Base-by-base conservation (phyloP, 257 asterid species). In the Paraleonurus japonicus region DNA sequence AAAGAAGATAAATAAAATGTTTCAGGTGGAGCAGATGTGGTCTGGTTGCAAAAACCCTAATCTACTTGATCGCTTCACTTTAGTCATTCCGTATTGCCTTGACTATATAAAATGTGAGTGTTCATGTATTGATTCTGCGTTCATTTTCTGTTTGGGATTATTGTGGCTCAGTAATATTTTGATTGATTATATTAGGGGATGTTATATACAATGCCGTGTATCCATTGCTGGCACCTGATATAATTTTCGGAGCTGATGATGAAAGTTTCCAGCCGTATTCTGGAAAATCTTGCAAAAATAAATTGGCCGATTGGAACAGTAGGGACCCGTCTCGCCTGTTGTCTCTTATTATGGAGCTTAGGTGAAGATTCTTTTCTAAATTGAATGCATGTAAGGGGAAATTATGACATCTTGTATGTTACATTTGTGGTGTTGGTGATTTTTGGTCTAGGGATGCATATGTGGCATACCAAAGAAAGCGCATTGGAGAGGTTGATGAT, bases 21-120 rank as follows among this genome's bases (percentile, higher is more conserved):
- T 83, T 62, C 92, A 95, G 99, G 90, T 95, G 77, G 98, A 92
- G 65, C 90, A 88, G 51, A 85, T 83, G 88, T 89, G 97, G 90
- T 79, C 96, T 19, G 99, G 99, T 51, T 72, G 89, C 86, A 89
- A 82, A 83, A 89, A 82, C 90, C 88, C 86, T 82, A 84, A 71
- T 53, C 43, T 78, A 43, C 80, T 87, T 1, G 99, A 95, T 92
- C 99, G 96, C 22, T 88, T 89, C 82, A 88, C 98, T 73, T 69
- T 95, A 65, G 81, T 76, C 67, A 82, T 92, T 73, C 99, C 99
- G 5, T 95, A 86, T 65, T 95, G 99, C 81, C 97, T 95, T 24
- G 99, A 91, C 77, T 70, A 32, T 68, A 79, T 94, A 81, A 86
- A 73, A 83, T 94, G 99, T 94, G 28, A 74, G 90, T 70, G 58